Base-by-base conservation (phyloP, 345 rosid genomes). In the Salix viminalis region DNA sequence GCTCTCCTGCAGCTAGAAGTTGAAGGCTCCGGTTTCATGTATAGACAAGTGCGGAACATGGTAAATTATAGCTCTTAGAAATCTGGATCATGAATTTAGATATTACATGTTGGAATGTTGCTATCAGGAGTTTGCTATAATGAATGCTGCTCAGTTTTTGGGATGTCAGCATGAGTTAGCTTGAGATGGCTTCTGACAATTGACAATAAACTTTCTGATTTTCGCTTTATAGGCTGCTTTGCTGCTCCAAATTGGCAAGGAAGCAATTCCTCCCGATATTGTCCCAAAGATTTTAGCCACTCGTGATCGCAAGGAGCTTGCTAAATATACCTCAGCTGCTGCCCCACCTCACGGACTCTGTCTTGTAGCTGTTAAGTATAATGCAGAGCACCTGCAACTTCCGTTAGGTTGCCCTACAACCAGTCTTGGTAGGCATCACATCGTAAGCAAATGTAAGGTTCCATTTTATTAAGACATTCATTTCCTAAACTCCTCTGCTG, bases 11-110 rank as follows among this genome's bases (percentile, higher is more conserved):
- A 89, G 85, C 84, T 93, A 39, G 93, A 96, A 84, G 97, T 96
- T 69, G 97, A 91, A 87, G 98, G 99, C 79, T 83, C 97, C 0
- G 97, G 96, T 44, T 91, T 94, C 84, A 75, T 94, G 85, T 94
- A 94, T 72, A 80, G 95, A 85, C 98, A 91, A 91, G 97, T 90
- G 34, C 88, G 97, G 66, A 93, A 95, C 90, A 93, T 95, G 97
- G 97, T 91, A 73, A 81, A 84, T 69, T 23, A 21, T 34, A 56
- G 15, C 48, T 41, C 72, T 80, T 15, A 16, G 39, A 65, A 65
- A 34, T 16, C 23, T 28, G 36, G 42, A 65, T 65, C 36, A 7
- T 65, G 39, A 65, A 65, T 19, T 16, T 41, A 50, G 7, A n/a
- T 69, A 37, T 68, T n/a, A 28, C 37, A 28, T 15, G 54, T 30